These are phyloP conservation scores for Cytospora piceicola DNA, from an alignment of 2,329 filamentous ascomycete species.

Conservation along the genomic window DNA sequence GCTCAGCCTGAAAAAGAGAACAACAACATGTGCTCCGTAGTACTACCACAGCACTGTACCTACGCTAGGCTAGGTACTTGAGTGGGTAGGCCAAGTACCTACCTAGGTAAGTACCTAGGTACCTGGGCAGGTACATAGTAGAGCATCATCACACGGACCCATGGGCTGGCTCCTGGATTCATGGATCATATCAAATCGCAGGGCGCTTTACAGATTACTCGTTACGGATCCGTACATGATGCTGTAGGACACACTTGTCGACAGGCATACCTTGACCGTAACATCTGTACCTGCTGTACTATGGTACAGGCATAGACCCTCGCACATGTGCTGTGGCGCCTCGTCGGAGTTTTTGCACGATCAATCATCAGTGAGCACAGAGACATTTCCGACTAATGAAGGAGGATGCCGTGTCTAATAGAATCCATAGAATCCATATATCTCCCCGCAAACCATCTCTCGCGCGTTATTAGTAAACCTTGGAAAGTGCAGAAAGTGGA, in stretches of 20 bases:
- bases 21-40: not conserved
- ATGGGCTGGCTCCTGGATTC: too few relatives aligned
- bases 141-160: too few relatives aligned
- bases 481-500: not conserved
- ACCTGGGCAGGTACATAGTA: not conserved
- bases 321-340: slow-evolving; percentile 1
- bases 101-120: too few relatives aligned
- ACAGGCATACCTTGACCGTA: not conserved
- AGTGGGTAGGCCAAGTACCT: too few relatives aligned
- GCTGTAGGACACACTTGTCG: not conserved
- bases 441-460: not conserved
- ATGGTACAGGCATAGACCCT: slow-evolving; percentile 3
- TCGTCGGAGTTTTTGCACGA: not conserved
- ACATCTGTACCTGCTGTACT: not conserved
- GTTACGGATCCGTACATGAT: not conserved
- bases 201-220: not conserved
- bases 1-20: not conserved
- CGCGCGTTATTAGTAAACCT: too few relatives aligned
- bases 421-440: slow-evolving; percentile 6
- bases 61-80: too few relatives aligned
- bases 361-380: not conserved
- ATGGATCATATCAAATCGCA: not conserved
- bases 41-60: too few relatives aligned
- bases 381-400: not conserved
- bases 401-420: slow-evolving; percentile 2